Conservation (phyloP, 2,329 filamentous ascomycete genomes). For the Venturia carpophila region DNA sequence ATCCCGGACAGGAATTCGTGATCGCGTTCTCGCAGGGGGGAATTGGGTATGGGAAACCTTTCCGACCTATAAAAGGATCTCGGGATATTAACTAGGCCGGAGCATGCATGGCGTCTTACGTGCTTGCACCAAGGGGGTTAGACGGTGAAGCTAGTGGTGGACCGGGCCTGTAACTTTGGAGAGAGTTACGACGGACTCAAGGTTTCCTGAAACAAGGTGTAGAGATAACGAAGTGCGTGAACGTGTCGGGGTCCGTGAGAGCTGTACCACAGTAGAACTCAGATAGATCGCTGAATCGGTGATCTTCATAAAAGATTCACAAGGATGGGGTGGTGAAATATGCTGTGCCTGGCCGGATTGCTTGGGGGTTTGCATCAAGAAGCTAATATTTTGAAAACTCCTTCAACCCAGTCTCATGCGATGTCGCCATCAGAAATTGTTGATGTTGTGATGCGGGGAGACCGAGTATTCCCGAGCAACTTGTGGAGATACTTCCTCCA, state of each 20-base stretch:
- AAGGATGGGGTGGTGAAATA: background rate
- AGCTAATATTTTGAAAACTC: background rate
- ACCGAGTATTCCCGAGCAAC: background rate
- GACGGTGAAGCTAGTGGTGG: background rate
- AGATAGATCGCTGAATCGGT: background rate
- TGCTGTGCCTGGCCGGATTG: constrained; percentile 1
- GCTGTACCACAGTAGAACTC: background rate
- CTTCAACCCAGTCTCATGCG: background rate
- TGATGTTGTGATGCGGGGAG: background rate
- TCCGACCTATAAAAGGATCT: background rate
- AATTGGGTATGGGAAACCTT: background rate
- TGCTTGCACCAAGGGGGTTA: background rate
- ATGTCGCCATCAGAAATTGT: background rate
- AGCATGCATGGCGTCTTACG: background rate
- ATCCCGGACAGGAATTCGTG: constrained; percentile 13
- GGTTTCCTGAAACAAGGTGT: background rate
- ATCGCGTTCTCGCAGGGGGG: background rate
- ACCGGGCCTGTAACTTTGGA: background rate
- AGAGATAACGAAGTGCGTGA: background rate
- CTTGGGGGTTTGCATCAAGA: background rate
- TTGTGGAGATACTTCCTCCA: background rate
- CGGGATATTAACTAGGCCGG: background rate
- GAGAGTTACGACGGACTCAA: background rate
- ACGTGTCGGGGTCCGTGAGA: background rate
- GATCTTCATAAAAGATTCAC: background rate